phyloP scores from a whole-genome alignment of 352 stramenopile genomes.

The Phytophthora pini region DNA sequence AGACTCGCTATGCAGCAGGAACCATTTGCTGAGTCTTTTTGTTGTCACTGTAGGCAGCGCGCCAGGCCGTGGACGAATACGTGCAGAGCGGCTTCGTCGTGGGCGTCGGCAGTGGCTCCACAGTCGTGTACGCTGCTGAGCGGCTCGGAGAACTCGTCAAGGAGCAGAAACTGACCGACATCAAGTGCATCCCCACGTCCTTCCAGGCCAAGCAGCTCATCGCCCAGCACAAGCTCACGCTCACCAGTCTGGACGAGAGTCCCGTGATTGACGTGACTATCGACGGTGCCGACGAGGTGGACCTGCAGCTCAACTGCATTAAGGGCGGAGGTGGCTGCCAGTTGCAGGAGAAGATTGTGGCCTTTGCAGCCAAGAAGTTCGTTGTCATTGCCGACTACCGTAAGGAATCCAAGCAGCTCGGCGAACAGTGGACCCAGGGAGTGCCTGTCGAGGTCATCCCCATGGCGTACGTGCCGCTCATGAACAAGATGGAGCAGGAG shows the following conservation, averaged over 20 bases:
- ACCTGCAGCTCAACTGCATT: conserved; percentile 97
- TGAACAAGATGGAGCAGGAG: conserved; percentile 66
- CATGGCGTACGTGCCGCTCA: conserved; percentile 97
- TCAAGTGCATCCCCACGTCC: conserved; percentile 98
- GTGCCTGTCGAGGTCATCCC: conserved; percentile 98
- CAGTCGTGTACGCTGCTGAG: conserved; percentile 98
- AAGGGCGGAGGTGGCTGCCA: conserved; percentile 98
- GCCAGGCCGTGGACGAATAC: conserved; percentile 92
- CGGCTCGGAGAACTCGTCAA: conserved; percentile 95
- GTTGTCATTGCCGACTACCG: conserved; percentile 97
- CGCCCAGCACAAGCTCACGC: conserved; percentile 71
- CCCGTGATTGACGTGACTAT: conserved; percentile 98
- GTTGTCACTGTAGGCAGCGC: conserved; percentile 60
- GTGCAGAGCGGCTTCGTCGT: conserved; percentile 96
- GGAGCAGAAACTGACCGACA: conserved; percentile 87
- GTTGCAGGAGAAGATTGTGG: conserved; percentile 94
- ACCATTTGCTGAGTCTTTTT: background rate
- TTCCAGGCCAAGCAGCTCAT: conserved; percentile 97
- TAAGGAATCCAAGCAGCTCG: conserved; percentile 91
- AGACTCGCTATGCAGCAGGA: background rate
- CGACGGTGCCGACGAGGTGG: conserved; percentile 98
- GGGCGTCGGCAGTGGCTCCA: conserved; percentile 98
- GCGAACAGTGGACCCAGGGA: conserved; percentile 88
- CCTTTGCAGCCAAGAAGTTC: conserved; percentile 96
- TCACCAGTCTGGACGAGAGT: conserved; percentile 84